These are phyloP conservation scores for Moniliophthora roreri DNA, from an alignment of 1,284 basidiomycete species.

Conservation along the genomic window DNA sequence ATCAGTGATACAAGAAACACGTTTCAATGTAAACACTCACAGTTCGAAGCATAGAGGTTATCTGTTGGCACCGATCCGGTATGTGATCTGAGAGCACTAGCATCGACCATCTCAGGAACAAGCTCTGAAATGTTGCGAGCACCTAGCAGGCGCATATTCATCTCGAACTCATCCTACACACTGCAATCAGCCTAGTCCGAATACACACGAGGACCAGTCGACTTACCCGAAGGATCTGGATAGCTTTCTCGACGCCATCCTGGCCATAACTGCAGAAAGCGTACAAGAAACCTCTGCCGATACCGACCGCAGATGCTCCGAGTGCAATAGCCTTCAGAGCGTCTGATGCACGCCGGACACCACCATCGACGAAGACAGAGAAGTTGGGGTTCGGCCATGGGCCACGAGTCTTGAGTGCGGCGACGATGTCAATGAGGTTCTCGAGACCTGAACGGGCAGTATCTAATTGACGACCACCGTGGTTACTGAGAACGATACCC, in stretches of 20 bases:
- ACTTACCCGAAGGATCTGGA: slow-evolving; percentile 76
- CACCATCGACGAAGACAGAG: slow-evolving; percentile 91
- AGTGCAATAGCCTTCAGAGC: slow-evolving; percentile 91
- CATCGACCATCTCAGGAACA: slow-evolving; percentile 86
- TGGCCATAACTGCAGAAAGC: slow-evolving; percentile 88
- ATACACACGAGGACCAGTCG: background rate
- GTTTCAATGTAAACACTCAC: background rate
- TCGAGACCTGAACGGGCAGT: slow-evolving; percentile 90
- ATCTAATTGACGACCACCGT: slow-evolving; percentile 91
- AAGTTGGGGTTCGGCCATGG: slow-evolving; percentile 69
- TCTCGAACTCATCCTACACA: slow-evolving; percentile 86
- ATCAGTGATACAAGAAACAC: background rate
- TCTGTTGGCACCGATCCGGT: background rate
- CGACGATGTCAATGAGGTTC: slow-evolving; percentile 85
- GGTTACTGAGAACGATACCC: slow-evolving; percentile 90
- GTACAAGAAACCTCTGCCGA: slow-evolving; percentile 86
- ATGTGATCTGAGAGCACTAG: slow-evolving; percentile 59
- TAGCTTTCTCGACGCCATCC: slow-evolving; percentile 76
- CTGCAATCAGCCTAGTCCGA: background rate
- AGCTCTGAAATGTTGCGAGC: slow-evolving; percentile 73
- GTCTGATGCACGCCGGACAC: slow-evolving; percentile 88
- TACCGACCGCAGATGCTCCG: slow-evolving; percentile 85
- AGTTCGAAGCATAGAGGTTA: background rate
- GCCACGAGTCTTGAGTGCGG: slow-evolving; percentile 69
- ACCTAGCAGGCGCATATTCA: slow-evolving; percentile 83